Conservation (phyloP, 148 eudicot species). For the Diospyros lotus region DNA sequence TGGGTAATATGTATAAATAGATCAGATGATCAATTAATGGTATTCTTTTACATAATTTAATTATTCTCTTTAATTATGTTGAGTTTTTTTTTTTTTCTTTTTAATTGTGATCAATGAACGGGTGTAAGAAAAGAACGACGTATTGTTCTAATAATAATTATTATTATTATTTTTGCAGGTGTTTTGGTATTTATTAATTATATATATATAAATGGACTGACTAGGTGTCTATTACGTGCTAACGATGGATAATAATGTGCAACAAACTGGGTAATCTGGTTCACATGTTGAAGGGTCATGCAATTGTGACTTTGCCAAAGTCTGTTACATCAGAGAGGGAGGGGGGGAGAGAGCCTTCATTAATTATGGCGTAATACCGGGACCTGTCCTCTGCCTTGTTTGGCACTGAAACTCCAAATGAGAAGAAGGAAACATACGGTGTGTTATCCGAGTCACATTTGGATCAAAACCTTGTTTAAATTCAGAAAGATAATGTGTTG, state of each 20-base stretch:
- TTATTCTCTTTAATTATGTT: too few relatives aligned
- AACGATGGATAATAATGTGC: background rate
- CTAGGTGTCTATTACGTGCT: background rate
- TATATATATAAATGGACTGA: too few relatives aligned
- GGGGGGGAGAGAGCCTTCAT: background rate
- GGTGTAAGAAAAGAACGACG: too few relatives aligned
- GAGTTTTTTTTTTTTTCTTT: too few relatives aligned
- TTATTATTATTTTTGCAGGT: too few relatives aligned
- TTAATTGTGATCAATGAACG: too few relatives aligned
- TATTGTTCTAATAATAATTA: too few relatives aligned
- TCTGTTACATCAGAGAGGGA: conserved; percentile 6
- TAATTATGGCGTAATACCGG: background rate
- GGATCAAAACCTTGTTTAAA: background rate
- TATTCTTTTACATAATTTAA: too few relatives aligned
- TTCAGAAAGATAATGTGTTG: background rate
- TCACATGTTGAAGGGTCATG: conserved; percentile 17
- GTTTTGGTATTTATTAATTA: too few relatives aligned
- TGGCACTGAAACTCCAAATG: background rate
- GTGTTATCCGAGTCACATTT: background rate
- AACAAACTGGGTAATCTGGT: background rate
- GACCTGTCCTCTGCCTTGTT: background rate
- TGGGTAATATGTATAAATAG: too few relatives aligned
- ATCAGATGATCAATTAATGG: too few relatives aligned
- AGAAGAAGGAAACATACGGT: background rate
- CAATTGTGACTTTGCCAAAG: conserved; percentile 5